Base-by-base conservation (phyloP, 1,284 basidiomycete species). In the Marasmius sp. region DNA sequence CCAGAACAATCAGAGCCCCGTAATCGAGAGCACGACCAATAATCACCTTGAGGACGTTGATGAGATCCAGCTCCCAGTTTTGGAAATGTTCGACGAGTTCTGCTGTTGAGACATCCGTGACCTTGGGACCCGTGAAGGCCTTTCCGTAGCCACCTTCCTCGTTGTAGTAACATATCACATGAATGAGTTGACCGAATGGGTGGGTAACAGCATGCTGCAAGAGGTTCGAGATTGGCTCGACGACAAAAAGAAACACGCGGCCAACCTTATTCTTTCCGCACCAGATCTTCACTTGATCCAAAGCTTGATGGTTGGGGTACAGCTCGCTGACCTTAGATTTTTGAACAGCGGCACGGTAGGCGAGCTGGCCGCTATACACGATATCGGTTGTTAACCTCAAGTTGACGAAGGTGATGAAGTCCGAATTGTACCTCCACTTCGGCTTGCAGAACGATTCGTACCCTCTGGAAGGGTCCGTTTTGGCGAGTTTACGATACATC, bases 41-140 rank as follows among this genome's bases (percentile, higher is more conserved):
- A n/a, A n/a, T 36, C 20, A 75, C 74, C 63, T 71, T 34, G 10
- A 73, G 50, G 52, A 76, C 57, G 14, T 67, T 64, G 22, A 69
- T 49, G 0, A 76, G 62, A n/a, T 74, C 73, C 0, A 67, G 72
- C 51, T 78, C 77, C 75, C 75, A 79, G 6, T 66, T 69, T 22
- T 62, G 48, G 53, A 65, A 73, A 9, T 64, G 57, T 3, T 66
- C 57, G 4, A 69, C 12, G 1, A 77, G 67, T 60, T 77, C 72
- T 33, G 73, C 63, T 4, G 48, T 59, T 1, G 71, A 45, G 4
- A 69, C 74, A 54, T 74, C 68, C 0, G 64, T 39, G 3, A 74
- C 72, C 72, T 71, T 73, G n/a, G 70, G 67, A 1, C 57, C 69
- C 0, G 53, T 48, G 43, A 69, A 75, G 5, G 61, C 59, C 6